phyloP scores from a whole-genome alignment of 306 rosid species.

The Dalbergia cochinchinensis region DNA sequence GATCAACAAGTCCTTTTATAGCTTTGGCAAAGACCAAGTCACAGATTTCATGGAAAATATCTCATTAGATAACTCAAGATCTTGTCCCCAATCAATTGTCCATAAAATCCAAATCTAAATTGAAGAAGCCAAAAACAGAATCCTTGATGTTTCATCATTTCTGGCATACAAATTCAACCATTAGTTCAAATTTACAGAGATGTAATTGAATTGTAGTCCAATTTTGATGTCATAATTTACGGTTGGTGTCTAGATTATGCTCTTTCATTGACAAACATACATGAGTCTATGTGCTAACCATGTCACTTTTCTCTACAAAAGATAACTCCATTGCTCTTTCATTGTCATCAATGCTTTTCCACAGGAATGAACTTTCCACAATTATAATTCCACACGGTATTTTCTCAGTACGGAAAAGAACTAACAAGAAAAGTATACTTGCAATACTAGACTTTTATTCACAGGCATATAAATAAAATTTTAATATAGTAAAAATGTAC shows the following conservation, averaged over 20 bases:
- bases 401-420: neutral
- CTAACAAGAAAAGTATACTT: conserved; percentile 10
- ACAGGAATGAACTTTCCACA: too few relatives aligned
- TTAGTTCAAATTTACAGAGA: conserved; percentile 2
- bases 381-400: too few relatives aligned
- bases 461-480: neutral
- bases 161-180: neutral
- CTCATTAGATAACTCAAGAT: conserved; percentile 2
- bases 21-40: conserved; percentile 13
- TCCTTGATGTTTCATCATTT: neutral
- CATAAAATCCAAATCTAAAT: conserved; percentile 24
- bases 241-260: conserved; percentile 4
- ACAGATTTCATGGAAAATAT: conserved; percentile 28
- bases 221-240: neutral
- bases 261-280: neutral
- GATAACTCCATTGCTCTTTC: too few relatives aligned
- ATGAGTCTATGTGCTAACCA: neutral
- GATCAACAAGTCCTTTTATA: conserved; percentile 33
- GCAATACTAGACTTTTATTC: conserved; percentile 10
- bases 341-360: too few relatives aligned
- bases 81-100: neutral
- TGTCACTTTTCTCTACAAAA: too few relatives aligned
- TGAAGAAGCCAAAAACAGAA: neutral
- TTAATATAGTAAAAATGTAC: too few relatives aligned
- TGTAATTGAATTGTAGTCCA: conserved; percentile 12